Evolutionary conservation across 2,329 filamentous ascomycete species (phyloP).

Genomic region (Cryphonectria nitschkei): DNA sequence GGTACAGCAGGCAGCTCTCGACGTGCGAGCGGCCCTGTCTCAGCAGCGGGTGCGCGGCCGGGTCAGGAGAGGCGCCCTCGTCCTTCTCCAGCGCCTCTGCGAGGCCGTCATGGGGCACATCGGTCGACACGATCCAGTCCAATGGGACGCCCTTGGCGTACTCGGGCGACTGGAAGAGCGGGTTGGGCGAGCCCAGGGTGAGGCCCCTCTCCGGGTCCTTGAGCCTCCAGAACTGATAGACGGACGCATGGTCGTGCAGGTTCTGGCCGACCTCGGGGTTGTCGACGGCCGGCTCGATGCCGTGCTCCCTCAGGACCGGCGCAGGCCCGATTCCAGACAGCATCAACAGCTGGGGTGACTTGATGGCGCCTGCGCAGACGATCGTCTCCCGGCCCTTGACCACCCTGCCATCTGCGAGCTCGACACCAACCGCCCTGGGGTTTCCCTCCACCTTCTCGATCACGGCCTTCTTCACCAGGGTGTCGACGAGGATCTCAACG

Average conservation of each 20-base stretch:
- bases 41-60: conserved; percentile 30
- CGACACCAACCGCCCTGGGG: conserved; percentile 34
- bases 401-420: conserved; percentile 26
- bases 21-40: conserved; percentile 32
- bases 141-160: conserved; percentile 30
- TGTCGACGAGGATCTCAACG: conserved; percentile 35
- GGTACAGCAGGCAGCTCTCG: conserved; percentile 34
- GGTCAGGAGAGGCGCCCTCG: conserved; percentile 29
- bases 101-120: conserved; percentile 25
- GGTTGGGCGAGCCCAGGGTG: conserved; percentile 33
- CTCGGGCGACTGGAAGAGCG: conserved; percentile 30
- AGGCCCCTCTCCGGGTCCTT: conserved; percentile 33
- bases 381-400: conserved; percentile 36
- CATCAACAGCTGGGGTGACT: conserved; percentile 40
- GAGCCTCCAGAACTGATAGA: conserved; percentile 34
- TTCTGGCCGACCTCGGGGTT: conserved; percentile 40
- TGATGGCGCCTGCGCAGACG: conserved; percentile 37
- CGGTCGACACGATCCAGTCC: conserved; percentile 30
- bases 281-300: conserved; percentile 37
- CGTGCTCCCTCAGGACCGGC: conserved; percentile 32
- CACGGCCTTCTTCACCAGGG: conserved; percentile 32
- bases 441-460: conserved; percentile 30
- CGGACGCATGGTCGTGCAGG: conserved; percentile 40
- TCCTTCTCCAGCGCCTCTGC: conserved; percentile 32
- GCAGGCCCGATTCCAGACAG: conserved; percentile 40